Evolutionary conservation across 306 rosid species (phyloP), one percentile per base, ranked within the genome.

Genomic region (Quercus aquifolioides): DNA sequence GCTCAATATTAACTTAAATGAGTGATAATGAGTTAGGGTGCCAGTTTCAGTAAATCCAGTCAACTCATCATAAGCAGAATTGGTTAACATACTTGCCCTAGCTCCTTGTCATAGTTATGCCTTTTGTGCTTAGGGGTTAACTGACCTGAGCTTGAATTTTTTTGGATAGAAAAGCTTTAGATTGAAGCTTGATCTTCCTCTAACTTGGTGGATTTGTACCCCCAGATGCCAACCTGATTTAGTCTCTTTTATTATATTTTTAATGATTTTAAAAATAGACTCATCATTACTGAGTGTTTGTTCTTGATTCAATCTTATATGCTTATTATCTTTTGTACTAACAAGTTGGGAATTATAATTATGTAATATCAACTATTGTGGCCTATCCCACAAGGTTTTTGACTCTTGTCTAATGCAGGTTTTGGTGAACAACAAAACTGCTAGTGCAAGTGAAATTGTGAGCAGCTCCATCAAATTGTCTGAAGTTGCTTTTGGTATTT

Each of bases 391-490:
- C 75, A 77, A 74, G 77, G 85, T 75, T 81, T 79, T 52, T 79
- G 75, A 74, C 68, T 55, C 82, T 80, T 19, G 68, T 85, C 78
- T 64, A 49, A 77, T 85, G 84, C 97, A 95, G 99, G 91, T 95
- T 84, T 87, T 95, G 83, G 98, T 95, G 84, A 95, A 95, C 83
- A 88, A 86, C 72, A 91, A 84, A 77, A 95, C 99, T 84, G 99
- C 99, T 6, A 95, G 98, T 85, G 97, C 99, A 43, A 93, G 99
- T 86, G 99, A 95, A 95, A 95, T 95, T 73, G 99, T 95, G 83
- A 90, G 99, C 60, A 65, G 68, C 85, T 84, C 19, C 74, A 19
- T 76, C 56, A 67, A 52, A 76, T 49, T 28, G 19, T 78, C 20
- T 68, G 15, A 74, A 62, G 71, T 85, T 87, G 68, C 76, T 76